Conservation (phyloP, 2,329 filamentous ascomycete genomes). For the Pseudogymnoascus sp. region DNA sequence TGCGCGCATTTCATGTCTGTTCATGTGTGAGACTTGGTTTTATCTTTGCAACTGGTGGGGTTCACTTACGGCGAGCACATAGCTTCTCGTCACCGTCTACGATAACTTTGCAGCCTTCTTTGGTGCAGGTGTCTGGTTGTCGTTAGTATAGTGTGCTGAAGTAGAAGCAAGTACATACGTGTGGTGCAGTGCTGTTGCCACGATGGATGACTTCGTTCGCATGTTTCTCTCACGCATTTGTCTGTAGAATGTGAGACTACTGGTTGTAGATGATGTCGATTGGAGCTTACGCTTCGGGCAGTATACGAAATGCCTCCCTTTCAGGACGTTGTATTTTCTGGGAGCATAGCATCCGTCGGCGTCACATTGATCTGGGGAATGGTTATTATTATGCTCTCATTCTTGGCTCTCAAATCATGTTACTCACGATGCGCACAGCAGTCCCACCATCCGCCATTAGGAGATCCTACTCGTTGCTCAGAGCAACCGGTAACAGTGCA, state of each 20-base stretch:
- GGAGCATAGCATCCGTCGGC: not conserved
- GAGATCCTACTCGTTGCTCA: not conserved
- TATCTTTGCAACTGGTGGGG: not conserved
- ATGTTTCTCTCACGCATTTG: not conserved
- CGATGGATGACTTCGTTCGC: not conserved
- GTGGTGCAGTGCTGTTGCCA: not conserved
- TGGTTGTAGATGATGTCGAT: not conserved
- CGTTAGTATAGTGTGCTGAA: not conserved
- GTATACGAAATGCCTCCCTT: not conserved
- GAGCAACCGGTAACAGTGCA: not conserved
- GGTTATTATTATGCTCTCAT: not conserved
- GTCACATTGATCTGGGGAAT: not conserved
- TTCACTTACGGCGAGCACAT: not conserved
- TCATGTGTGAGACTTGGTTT: not conserved
- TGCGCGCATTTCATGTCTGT: not conserved
- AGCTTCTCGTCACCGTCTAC: not conserved
- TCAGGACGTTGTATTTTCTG: not conserved
- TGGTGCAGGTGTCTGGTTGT: not conserved
- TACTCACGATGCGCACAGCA: not conserved
- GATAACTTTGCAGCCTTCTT: not conserved
- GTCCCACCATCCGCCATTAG: not conserved
- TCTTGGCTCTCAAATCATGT: not conserved
- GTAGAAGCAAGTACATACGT: not conserved
- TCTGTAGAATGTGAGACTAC: constrained; percentile 1
- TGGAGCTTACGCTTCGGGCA: not conserved